Evolutionary conservation across 176 grass and related monocot genomes (phyloP).

Genomic region (Bolboschoenus planiculmis): DNA sequence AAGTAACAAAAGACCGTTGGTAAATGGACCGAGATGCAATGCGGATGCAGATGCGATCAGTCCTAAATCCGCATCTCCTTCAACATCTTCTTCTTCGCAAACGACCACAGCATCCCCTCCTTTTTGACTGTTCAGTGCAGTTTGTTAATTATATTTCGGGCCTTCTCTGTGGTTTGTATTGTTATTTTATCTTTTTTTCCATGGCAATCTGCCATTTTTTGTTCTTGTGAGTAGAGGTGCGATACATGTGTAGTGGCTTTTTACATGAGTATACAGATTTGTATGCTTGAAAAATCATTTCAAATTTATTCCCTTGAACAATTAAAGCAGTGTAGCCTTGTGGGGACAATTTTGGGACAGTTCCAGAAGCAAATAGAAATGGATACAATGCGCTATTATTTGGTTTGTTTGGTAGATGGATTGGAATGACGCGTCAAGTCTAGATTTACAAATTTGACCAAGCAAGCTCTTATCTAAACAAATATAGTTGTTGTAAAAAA

Average conservation of each 20-base stretch:
- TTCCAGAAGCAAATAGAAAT: neutral
- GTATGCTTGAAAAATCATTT: neutral
- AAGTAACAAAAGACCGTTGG: constrained; percentile 3
- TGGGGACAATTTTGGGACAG: neutral
- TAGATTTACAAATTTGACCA: neutral
- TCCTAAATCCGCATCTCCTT: constrained; percentile 11
- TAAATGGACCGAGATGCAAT: constrained; percentile 1
- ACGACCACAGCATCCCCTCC: constrained; percentile 18
- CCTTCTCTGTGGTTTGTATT: neutral
- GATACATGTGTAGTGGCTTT: constrained; percentile 3
- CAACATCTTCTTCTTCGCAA: constrained; percentile 19
- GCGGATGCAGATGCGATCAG: neutral
- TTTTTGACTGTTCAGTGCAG: constrained; percentile 5
- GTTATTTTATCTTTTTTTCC: neutral
- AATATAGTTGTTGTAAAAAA: neutral
- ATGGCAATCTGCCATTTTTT: constrained; percentile 15
- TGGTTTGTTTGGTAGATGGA: neutral
- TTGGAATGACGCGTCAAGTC: neutral
- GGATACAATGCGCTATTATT: neutral
- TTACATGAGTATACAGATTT: neutral
- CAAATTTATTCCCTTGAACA: neutral
- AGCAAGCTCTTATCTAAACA: neutral
- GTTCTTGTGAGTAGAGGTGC: constrained; percentile 1
- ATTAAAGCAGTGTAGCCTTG: neutral
- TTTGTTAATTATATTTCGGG: neutral